Base-by-base conservation (phyloP, 805 yeast species). In the Deakozyma indianensis region DNA sequence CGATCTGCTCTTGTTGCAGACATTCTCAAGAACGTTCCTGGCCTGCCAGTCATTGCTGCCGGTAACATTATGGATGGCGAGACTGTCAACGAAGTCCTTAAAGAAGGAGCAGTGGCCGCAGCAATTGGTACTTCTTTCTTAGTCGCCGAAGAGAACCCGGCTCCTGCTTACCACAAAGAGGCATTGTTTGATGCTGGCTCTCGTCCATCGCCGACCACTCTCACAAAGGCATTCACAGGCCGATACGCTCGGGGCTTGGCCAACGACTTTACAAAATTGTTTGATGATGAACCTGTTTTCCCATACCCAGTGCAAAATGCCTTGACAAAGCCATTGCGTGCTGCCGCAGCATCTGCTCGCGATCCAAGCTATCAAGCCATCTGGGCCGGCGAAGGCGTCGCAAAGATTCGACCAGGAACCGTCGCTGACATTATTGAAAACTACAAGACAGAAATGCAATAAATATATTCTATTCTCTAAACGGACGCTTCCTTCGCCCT, bases 101-200 rank as follows among this genome's bases (percentile, higher is more conserved):
- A 54, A 0, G 47, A 50, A 3, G 79, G 80, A 0, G 75, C 77
- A 1, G 61, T 71, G 2, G 77, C 70, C 0, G 78, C 71, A 7
- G 80, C 73, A 46, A n/a, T 76, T 29, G 83, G 83, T 0, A 72
- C 81, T 0, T 65, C 66, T 0, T 73, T 74, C 52, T 57, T 76
- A 15, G 57, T 61, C 0, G 52, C 65, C n/a, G 49, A 53, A 3
- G 74, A 69, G 45, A 52, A 56, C 9, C 45, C 42, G 3, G 47
- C 55, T 5, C 42, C 48, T 2, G 50, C 48, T n/a, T 42, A 49
- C 23, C 47, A 52, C 27, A 24, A 41, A 23, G 27, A 29, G 15
- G 49, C 52, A 1, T 23, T 53, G 4, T 7, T 32, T 9, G 20
- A 32, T 9, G 38, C 38, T 20, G 11, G 18, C 18, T 7, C 11